Evolutionary conservation across 495 filamentous ascomycete species (phyloP).

Genomic region (Aspergillus ostianus): DNA sequence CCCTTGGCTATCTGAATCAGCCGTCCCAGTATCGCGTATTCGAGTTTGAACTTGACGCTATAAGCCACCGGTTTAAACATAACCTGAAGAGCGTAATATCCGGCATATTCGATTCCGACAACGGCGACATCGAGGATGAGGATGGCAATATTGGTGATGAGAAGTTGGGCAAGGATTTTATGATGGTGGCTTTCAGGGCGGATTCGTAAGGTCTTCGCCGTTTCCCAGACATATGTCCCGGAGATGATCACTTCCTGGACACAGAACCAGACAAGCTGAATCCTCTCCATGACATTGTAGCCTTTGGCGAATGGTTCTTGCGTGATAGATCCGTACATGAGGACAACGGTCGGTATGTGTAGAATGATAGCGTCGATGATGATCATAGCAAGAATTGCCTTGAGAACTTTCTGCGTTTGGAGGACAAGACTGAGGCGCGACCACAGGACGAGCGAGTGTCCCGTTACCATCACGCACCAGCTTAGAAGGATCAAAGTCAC

Average conservation of each 20-base stretch:
- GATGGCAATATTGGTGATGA: constrained; percentile 49
- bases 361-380: constrained; percentile 43
- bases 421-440: constrained; percentile 48
- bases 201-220: constrained; percentile 42
- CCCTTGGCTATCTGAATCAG: constrained; percentile 39
- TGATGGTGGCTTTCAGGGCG: constrained; percentile 26
- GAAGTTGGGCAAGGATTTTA: constrained; percentile 43
- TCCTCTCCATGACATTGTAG: constrained; percentile 51
- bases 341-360: constrained; percentile 40
- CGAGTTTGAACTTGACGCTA: constrained; percentile 54
- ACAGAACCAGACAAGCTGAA: constrained; percentile 53
- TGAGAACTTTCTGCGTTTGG: constrained; percentile 36
- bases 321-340: constrained; percentile 40
- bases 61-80: constrained; percentile 52
- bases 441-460: constrained; percentile 50
- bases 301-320: constrained; percentile 30
- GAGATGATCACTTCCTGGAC: constrained; percentile 58
- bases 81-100: constrained; percentile 47
- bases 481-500: constrained; percentile 39
- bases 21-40: constrained; percentile 52
- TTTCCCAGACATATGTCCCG: constrained; percentile 54
- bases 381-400: constrained; percentile 41
- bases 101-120: constrained; percentile 46
- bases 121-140: constrained; percentile 49
- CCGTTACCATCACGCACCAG: constrained; percentile 49